Base-by-base conservation (phyloP, 2,329 filamentous ascomycete genomes). In the Stachybotrys echinatus region DNA sequence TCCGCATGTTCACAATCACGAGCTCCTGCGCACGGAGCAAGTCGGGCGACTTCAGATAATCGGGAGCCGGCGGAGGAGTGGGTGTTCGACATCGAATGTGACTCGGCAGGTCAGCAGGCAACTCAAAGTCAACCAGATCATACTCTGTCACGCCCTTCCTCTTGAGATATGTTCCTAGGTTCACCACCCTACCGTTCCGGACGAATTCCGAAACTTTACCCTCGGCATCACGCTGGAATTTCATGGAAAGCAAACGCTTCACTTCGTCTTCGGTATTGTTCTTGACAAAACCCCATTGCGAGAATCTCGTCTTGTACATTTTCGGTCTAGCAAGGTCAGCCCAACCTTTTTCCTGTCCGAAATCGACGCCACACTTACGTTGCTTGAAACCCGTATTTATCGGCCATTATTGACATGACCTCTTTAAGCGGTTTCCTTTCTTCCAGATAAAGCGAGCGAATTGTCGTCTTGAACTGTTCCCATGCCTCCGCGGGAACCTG, bases 271-370 rank as follows among this genome's bases (percentile, higher is more conserved):
- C 75, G 40, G 74, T 78, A 53, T 78, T 78, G 51, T 79, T 78
- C 63, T 79, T 79, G 39, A 74, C 75, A 53, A 79, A 79, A 0
- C 75, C 75, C 75, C 75, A 79, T 53, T 77, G 74, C 14, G 76
- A 76, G 56, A 78, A 78, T 21, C 75, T 66, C n/a, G 75, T 77
- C 58, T 79, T 79, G 61, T 79, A 79, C 75, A 79, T 79, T 54
- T 77, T 76, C 18, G 75, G 74, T 18, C 75, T 78, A 45, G 4
- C 20, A 23, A 34, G 10, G 23, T 42, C 53, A 42, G n/a, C 27
- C 27, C 14, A 8, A 14, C 10, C 27, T 8, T 14, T 34, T 14
- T 3, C 27, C 10, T 34, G 14, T 8, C 27, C n/a, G n/a, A n/a
- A n/a, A n/a, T n/a, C 6, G 4, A 5, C 4, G 19, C 23, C 23